These are phyloP conservation scores for Rhododendron vialii DNA, from an alignment of 148 eudicot genomes.

Conservation along the genomic window DNA sequence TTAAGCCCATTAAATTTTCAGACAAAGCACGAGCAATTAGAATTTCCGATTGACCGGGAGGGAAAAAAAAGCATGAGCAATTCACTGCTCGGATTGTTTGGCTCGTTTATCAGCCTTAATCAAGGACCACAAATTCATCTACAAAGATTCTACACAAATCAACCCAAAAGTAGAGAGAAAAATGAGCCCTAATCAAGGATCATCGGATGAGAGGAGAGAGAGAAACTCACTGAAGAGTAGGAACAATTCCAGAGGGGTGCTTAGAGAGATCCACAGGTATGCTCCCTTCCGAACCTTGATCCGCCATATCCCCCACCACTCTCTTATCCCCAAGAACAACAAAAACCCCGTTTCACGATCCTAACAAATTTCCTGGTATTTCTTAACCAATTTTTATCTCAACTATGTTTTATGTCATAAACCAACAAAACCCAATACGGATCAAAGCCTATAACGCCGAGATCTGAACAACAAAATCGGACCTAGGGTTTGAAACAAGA, in stretches of 20 bases:
- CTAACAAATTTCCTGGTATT: not conserved
- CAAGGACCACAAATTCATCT: not conserved
- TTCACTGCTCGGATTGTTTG: not conserved
- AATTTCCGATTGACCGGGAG: too few relatives aligned
- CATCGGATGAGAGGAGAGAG: not conserved
- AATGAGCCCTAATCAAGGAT: not conserved
- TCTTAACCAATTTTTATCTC: not conserved
- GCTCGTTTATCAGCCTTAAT: not conserved
- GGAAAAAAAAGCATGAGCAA: not conserved
- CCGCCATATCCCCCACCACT: slow-evolving; percentile 43
- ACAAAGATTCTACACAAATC: not conserved
- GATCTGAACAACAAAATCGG: not conserved
- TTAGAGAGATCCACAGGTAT: slow-evolving; percentile 64
- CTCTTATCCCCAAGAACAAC: not conserved
- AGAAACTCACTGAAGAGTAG: slow-evolving; percentile 68
- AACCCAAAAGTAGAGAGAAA: not conserved
- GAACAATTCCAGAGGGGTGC: slow-evolving; percentile 82
- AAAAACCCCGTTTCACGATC: not conserved
- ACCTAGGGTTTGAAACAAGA: not conserved
- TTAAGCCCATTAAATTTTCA: not conserved
- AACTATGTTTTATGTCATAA: not conserved
- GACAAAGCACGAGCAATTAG: not conserved
- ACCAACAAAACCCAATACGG: not conserved
- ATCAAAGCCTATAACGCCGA: not conserved
- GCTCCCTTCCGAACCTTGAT: slow-evolving; percentile 67